Percentiles rank a stretch among this genome's conserved stretches.
These are phyloP conservation scores for Monosporascus sp. DNA, from an alignment of 2,329 filamentous ascomycete species.

Conservation along the genomic window DNA sequence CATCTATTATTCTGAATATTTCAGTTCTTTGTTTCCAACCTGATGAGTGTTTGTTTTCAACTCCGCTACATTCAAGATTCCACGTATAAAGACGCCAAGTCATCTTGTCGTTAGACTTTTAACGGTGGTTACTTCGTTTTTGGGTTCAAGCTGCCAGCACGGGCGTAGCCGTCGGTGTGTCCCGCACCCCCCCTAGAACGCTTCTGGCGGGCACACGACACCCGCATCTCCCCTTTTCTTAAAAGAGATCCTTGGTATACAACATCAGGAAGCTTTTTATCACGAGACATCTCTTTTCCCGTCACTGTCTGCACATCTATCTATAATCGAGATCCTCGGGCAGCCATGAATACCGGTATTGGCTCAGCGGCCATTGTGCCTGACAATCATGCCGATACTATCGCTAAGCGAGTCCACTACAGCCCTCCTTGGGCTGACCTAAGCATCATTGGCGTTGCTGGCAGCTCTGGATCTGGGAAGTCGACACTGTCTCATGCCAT, in stretches of 20 bases:
- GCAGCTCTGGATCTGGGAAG: constrained; percentile 92
- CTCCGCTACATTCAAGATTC: not conserved
- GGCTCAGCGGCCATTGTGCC: constrained; percentile 20
- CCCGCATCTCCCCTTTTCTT: not conserved
- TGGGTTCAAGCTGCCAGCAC: not conserved
- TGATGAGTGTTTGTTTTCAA: not conserved
- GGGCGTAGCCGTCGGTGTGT: not conserved
- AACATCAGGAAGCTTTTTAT: not conserved
- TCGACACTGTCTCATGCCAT: constrained; percentile 91
- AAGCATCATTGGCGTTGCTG: constrained; percentile 93
- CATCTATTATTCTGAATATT: too few relatives aligned
- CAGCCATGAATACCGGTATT: constrained; percentile 23
- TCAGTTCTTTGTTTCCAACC: too few relatives aligned
- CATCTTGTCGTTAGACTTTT: not conserved
- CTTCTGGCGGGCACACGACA: constrained; percentile 13
- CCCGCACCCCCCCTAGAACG: constrained; percentile 6
- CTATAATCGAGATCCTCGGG: not conserved
- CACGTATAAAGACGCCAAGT: too few relatives aligned
- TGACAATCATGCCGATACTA: constrained; percentile 32
- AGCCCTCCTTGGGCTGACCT: constrained; percentile 93
- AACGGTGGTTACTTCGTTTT: not conserved
- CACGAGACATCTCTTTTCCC: not conserved
- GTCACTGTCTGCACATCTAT: not conserved
- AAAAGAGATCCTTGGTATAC: not conserved
- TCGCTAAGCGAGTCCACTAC: constrained; percentile 66